These are phyloP conservation scores for Eragrostis nindensis DNA, from an alignment of 176 grass and related monocot genomes.

Conservation along the genomic window DNA sequence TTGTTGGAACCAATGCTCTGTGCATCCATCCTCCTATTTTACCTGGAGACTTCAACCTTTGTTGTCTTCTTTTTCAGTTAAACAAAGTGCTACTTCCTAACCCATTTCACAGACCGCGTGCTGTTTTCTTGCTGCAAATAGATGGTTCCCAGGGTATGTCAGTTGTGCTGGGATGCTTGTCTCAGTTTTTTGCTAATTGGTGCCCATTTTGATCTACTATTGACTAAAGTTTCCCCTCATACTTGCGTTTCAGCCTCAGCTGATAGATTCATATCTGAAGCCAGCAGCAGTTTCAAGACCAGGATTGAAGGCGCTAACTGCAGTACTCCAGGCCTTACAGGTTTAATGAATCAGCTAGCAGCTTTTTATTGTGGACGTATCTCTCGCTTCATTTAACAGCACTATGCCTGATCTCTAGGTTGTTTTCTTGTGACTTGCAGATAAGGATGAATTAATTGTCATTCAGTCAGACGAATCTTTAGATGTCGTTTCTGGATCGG, in stretches of 20 bases:
- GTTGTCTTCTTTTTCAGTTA: conserved; percentile 62
- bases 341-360: conserved; percentile 43
- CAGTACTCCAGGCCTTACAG: conserved; percentile 65
- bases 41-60: conserved; percentile 35
- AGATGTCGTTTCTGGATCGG: conserved; percentile 57
- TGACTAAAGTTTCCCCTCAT: conserved; percentile 25
- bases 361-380: conserved; percentile 23
- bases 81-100: conserved; percentile 81
- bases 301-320: conserved; percentile 58
- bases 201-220: conserved; percentile 28
- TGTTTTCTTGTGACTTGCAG: conserved; percentile 44
- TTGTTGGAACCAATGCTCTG: not conserved
- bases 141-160: conserved; percentile 64
- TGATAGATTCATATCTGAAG: conserved; percentile 55
- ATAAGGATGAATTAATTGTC: conserved; percentile 78
- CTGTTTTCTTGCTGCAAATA: conserved; percentile 83
- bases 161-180: not conserved
- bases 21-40: conserved; percentile 16
- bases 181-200: not conserved
- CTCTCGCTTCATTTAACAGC: conserved; percentile 5
- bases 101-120: conserved; percentile 77
- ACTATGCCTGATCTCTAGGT: conserved; percentile 22
- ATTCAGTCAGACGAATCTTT: conserved; percentile 68
- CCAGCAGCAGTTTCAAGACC: conserved; percentile 55
- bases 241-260: conserved; percentile 32